phyloP scores from a whole-genome alignment of 306 rosid species.

The Potentilla sterilis region DNA sequence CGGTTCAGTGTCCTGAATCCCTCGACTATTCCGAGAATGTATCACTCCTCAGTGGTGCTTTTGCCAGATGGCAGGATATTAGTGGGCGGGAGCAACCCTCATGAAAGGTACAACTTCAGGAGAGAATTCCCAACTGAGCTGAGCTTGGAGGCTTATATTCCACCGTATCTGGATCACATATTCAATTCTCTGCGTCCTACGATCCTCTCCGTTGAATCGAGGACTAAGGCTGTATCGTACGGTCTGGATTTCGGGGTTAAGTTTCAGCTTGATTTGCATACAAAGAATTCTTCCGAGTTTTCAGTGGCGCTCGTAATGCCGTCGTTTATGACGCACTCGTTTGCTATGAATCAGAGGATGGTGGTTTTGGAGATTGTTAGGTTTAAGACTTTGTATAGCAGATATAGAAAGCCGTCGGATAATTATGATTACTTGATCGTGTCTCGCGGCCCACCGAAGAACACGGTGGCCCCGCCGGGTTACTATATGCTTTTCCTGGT shows the following conservation, averaged over 20 bases:
- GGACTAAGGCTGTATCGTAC: conserved; percentile 29
- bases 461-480: conserved; percentile 68
- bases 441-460: conserved; percentile 39
- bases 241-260: conserved; percentile 32
- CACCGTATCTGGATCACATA: conserved; percentile 44
- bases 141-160: conserved; percentile 60
- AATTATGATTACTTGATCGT: conserved; percentile 31
- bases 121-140: conserved; percentile 53
- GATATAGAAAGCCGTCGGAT: neutral
- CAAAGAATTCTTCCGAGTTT: conserved; percentile 5
- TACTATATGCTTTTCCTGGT: conserved; percentile 60
- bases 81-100: conserved; percentile 87
- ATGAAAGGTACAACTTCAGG: conserved; percentile 48
- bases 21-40: conserved; percentile 49
- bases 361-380: conserved; percentile 40
- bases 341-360: conserved; percentile 70
- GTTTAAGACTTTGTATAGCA: conserved; percentile 20
- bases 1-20: conserved; percentile 47
- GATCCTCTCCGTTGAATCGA: conserved; percentile 33
- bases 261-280: conserved; percentile 25
- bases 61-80: conserved; percentile 63
- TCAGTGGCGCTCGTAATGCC: conserved; percentile 47
- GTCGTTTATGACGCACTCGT: conserved; percentile 68
- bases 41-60: conserved; percentile 64
- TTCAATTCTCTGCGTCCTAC: conserved; percentile 29